Evolutionary conservation across 163 green algal genomes (phyloP).

Genomic region (Volvox carteri): DNA sequence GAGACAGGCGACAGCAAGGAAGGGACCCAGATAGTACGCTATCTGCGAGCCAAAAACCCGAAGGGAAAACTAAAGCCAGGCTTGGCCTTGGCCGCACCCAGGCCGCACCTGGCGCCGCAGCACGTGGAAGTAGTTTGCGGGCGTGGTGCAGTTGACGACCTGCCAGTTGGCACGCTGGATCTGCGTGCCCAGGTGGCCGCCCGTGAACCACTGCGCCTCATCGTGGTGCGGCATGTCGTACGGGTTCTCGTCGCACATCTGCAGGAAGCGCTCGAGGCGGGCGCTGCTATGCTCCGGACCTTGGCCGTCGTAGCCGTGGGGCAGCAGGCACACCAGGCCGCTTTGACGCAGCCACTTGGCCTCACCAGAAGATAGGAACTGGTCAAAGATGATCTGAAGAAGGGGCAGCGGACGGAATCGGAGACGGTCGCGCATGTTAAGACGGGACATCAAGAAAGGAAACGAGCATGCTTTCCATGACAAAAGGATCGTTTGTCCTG

Average conservation of each 20-base stretch:
- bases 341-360: conserved; percentile 97
- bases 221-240: conserved; percentile 92
- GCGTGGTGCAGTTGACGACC: conserved; percentile 97
- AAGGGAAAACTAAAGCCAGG: no score
- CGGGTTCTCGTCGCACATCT: conserved; percentile 95
- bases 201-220: conserved; percentile 89
- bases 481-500: no score
- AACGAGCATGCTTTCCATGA: no score
- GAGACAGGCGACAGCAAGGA: no score
- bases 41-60: no score
- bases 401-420: no score
- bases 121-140: conserved; percentile 99
- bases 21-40: no score
- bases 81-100: no score
- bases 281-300: conserved; percentile 95
- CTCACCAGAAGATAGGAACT: conserved; percentile 97
- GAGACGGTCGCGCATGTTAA: no score
- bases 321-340: conserved; percentile 92
- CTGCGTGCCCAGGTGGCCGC: conserved; percentile 91
- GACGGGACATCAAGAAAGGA: no score
- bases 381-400: conserved; percentile 96
- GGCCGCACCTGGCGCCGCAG: conserved; percentile 87
- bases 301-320: conserved; percentile 97
- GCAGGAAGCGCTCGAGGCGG: conserved; percentile 94
- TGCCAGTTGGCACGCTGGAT: conserved; percentile 97